phyloP scores from a whole-genome alignment of 208 protist genomes.

The Trypanosomatidae sp. region DNA sequence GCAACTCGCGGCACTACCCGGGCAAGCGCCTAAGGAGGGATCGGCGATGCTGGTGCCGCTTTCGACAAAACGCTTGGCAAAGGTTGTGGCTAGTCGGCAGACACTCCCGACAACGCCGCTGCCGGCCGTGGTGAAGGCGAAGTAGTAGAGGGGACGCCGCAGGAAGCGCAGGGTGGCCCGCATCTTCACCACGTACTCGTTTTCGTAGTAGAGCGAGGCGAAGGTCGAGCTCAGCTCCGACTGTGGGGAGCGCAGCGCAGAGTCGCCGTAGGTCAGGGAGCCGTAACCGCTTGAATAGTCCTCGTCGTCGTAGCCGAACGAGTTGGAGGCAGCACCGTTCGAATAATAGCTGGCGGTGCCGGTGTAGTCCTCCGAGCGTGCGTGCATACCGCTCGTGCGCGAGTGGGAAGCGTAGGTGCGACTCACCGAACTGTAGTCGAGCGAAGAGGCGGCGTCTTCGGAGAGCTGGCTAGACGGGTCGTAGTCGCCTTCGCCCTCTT shows the following conservation, averaged over 20 bases:
- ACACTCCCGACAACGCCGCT: slow-evolving; percentile 40
- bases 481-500: slow-evolving; percentile 26
- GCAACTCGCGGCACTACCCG: not conserved
- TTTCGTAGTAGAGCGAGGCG: slow-evolving; percentile 77
- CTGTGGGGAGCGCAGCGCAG: slow-evolving; percentile 53
- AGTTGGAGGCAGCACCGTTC: slow-evolving; percentile 22
- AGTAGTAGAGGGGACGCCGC: slow-evolving; percentile 64
- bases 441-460: slow-evolving; percentile 17
- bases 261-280: slow-evolving; percentile 48
- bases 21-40: not conserved
- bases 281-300: slow-evolving; percentile 37
- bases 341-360: slow-evolving; percentile 28
- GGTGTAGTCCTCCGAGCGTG: slow-evolving; percentile 20
- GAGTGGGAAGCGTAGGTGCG: slow-evolving; percentile 24
- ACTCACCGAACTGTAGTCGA: slow-evolving; percentile 36
- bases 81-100: slow-evolving; percentile 28
- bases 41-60: slow-evolving; percentile 5
- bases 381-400: slow-evolving; percentile 6
- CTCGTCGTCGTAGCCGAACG: slow-evolving; percentile 29
- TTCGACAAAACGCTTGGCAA: slow-evolving; percentile 10
- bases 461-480: slow-evolving; percentile 15
- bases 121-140: slow-evolving; percentile 50
- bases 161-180: slow-evolving; percentile 45
- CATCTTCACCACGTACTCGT: slow-evolving; percentile 34
- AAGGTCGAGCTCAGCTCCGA: slow-evolving; percentile 85